phyloP scores from a whole-genome alignment of 352 stramenopile species.

The Pythium phragmitis region DNA sequence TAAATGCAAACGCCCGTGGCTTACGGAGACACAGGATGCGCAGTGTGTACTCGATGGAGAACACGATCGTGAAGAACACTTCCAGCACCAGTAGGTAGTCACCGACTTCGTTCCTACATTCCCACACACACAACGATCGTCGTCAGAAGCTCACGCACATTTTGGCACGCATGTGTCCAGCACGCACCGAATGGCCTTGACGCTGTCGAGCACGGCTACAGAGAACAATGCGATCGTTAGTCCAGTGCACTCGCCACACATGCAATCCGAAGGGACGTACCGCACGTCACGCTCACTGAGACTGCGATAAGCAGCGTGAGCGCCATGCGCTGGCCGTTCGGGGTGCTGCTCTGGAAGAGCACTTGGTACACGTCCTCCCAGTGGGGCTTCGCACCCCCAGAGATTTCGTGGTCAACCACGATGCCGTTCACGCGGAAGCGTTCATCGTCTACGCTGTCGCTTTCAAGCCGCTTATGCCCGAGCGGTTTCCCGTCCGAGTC shows the following conservation, averaged over 20 bases:
- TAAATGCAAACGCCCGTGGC: constrained; percentile 62
- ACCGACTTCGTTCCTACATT: constrained; percentile 51
- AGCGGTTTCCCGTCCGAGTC: constrained; percentile 38
- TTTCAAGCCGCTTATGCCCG: constrained; percentile 29
- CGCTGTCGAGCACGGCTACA: constrained; percentile 64
- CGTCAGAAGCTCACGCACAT: not conserved
- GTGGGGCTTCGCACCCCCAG: constrained; percentile 53
- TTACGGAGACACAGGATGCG: constrained; percentile 63
- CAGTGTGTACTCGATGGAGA: constrained; percentile 75
- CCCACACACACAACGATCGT: not conserved
- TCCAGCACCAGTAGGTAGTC: constrained; percentile 67
- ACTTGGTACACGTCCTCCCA: constrained; percentile 76
- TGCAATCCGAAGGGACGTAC: constrained; percentile 23
- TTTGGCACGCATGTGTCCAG: not conserved
- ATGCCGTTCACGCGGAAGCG: constrained; percentile 78
- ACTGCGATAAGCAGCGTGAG: constrained; percentile 71
- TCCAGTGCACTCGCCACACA: not conserved
- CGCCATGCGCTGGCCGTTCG: constrained; percentile 59
- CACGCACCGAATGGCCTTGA: constrained; percentile 62
- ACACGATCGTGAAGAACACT: constrained; percentile 77
- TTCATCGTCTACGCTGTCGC: constrained; percentile 37
- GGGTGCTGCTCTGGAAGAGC: constrained; percentile 71
- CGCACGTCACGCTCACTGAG: constrained; percentile 60
- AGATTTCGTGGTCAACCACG: constrained; percentile 68
- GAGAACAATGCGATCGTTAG: not conserved